Percentiles rank a stretch among this genome's conserved stretches.
phyloP scores from a whole-genome alignment of 1,284 basidiomycete genomes.

The Tilletia indica region DNA sequence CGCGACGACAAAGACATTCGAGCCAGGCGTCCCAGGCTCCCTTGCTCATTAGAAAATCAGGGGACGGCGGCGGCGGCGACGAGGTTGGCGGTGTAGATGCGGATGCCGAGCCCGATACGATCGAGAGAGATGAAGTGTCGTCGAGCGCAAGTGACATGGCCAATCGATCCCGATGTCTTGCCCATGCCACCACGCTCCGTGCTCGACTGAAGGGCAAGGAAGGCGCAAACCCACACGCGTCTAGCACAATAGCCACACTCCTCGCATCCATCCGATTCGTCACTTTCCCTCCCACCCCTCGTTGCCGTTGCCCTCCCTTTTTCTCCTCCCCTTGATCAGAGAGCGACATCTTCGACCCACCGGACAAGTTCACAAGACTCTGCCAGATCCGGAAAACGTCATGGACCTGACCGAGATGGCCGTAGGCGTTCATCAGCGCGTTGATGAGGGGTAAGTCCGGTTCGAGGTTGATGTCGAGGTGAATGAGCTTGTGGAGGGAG shows the following conservation, averaged over 20 bases:
- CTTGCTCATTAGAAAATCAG: constrained; percentile 58
- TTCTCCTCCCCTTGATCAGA: constrained; percentile 1
- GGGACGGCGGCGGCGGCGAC: neutral
- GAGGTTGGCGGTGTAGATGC: no score
- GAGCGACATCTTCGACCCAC: constrained; percentile 54
- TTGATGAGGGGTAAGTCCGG: constrained; percentile 79
- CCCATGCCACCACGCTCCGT: constrained; percentile 1
- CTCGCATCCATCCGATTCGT: neutral
- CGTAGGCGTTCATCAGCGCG: constrained; percentile 85
- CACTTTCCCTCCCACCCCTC: no score
- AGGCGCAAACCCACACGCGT: constrained; percentile 3
- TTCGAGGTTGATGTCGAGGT: constrained; percentile 71
- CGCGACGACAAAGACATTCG: constrained; percentile 79
- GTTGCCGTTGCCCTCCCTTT: no score
- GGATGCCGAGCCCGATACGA: no score
- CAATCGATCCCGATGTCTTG: constrained; percentile 2
- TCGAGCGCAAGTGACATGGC: no score
- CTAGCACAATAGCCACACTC: constrained; percentile 10
- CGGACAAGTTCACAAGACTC: constrained; percentile 59
- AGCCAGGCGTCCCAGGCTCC: constrained; percentile 72
- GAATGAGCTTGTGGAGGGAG: constrained; percentile 69
- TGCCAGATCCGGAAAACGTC: constrained; percentile 81
- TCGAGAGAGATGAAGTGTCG: no score
- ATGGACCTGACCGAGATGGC: constrained; percentile 68
- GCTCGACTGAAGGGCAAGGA: neutral